A percentile compares a stretch with the other conserved stretches of the same genome.
Conservation (phyloP, 305 asterid species). For the Fraxinus velutina region DNA sequence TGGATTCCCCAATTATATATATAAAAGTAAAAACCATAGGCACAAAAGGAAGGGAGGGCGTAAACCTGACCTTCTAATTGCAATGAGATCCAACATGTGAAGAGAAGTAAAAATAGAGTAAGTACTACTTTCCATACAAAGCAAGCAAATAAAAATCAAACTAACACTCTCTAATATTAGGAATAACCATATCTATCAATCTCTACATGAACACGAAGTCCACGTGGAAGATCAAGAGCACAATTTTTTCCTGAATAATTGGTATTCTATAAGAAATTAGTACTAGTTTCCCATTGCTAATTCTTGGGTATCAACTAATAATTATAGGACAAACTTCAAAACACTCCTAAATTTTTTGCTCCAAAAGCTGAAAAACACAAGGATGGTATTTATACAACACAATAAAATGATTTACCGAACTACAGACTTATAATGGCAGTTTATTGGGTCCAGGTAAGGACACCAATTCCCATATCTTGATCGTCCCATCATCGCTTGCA, state of each 20-base stretch:
- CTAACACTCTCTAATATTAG: background rate
- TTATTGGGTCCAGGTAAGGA: background rate
- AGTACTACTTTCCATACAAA: background rate
- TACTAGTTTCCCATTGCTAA: background rate
- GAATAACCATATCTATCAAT: background rate
- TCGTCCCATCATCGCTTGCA: slow-evolving; percentile 41
- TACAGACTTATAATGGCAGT: background rate
- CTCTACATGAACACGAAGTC: background rate
- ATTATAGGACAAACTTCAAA: background rate
- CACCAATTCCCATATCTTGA: slow-evolving; percentile 46
- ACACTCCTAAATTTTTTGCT: background rate
- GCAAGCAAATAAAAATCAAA: background rate
- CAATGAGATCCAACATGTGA: background rate
- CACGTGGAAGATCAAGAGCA: background rate
- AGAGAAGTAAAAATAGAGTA: background rate
- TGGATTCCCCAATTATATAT: background rate
- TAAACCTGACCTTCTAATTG: background rate
- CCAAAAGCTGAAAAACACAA: background rate
- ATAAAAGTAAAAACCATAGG: background rate
- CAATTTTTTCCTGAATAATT: background rate
- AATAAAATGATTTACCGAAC: background rate
- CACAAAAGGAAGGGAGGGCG: background rate
- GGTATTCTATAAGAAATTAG: background rate
- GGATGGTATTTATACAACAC: background rate
- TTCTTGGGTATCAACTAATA: background rate